phyloP scores from a whole-genome alignment of 1,139 yeast species.

The Hansenula sp. region DNA sequence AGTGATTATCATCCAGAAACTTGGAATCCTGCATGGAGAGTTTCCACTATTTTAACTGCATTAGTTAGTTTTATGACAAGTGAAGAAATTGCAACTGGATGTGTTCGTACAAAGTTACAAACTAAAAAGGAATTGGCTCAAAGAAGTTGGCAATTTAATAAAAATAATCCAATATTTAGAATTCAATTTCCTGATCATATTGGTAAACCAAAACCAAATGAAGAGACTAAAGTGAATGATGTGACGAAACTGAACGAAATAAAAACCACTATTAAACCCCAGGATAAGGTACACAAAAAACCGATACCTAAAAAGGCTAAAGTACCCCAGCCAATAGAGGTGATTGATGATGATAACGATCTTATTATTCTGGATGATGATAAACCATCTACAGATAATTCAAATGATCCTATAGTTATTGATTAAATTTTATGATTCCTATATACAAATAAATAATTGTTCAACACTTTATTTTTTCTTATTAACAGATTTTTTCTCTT shows the following conservation, averaged over 20 bases:
- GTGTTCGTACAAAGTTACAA: constrained; percentile 1
- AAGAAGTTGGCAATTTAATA: constrained; percentile 13
- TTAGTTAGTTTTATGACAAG: constrained; percentile 60
- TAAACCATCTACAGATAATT: neutral
- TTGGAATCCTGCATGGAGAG: constrained; percentile 87
- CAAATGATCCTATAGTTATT: neutral
- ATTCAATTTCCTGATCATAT: constrained; percentile 38
- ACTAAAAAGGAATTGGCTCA: constrained; percentile 9
- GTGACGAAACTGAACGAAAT: too few relatives aligned
- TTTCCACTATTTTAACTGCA: constrained; percentile 67
- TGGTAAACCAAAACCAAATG: constrained; percentile 7
- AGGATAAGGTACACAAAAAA: too few relatives aligned
- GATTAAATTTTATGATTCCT: neutral
- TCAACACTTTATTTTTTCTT: neutral
- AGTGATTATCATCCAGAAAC: constrained; percentile 70
- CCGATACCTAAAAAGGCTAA: neutral
- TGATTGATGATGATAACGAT: neutral
- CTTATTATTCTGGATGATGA: constrained; percentile 6
- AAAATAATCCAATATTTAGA: constrained; percentile 40
- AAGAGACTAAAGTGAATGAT: too few relatives aligned
- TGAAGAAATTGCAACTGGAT: constrained; percentile 15
- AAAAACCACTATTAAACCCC: too few relatives aligned
- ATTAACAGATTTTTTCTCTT: neutral
- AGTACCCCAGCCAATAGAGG: neutral
- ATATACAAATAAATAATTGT: constrained; percentile 1